phyloP scores from a whole-genome alignment of 306 rosid species.

The Gastrolobium bilobum region DNA sequence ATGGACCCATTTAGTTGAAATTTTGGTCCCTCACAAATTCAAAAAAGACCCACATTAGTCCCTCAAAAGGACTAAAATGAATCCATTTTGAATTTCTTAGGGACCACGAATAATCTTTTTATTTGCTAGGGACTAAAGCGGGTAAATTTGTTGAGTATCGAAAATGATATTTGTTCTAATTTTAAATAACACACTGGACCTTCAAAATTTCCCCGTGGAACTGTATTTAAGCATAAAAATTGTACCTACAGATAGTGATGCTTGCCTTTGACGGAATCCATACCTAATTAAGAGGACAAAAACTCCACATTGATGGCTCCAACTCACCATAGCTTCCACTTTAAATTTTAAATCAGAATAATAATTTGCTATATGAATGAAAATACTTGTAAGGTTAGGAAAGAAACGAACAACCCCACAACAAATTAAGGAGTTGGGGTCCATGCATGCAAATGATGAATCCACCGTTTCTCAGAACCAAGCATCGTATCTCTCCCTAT shows the following conservation, averaged over 20 bases:
- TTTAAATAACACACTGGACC: no score
- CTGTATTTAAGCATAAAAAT: no score
- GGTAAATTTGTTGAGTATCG: no score
- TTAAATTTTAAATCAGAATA: neutral
- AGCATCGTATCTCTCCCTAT: conserved; percentile 75
- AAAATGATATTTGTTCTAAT: no score
- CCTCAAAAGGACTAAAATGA: no score
- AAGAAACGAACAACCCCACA: neutral
- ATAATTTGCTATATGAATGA: neutral
- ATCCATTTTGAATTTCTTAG: no score
- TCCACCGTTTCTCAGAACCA: conserved; percentile 53
- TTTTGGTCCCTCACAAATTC: no score
- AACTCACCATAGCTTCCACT: neutral
- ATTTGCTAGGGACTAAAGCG: no score
- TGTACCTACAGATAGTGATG: neutral
- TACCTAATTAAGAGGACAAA: neutral
- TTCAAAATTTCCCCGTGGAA: no score
- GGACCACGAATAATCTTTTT: no score
- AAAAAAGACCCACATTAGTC: no score
- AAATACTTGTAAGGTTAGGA: neutral
- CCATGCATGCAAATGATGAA: conserved; percentile 66
- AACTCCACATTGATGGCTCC: neutral
- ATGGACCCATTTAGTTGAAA: no score
- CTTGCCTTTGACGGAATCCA: neutral
- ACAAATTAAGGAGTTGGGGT: neutral